phyloP scores from a whole-genome alignment of 805 yeast genomes.

The Zygosaccharomyces lentus region DNA sequence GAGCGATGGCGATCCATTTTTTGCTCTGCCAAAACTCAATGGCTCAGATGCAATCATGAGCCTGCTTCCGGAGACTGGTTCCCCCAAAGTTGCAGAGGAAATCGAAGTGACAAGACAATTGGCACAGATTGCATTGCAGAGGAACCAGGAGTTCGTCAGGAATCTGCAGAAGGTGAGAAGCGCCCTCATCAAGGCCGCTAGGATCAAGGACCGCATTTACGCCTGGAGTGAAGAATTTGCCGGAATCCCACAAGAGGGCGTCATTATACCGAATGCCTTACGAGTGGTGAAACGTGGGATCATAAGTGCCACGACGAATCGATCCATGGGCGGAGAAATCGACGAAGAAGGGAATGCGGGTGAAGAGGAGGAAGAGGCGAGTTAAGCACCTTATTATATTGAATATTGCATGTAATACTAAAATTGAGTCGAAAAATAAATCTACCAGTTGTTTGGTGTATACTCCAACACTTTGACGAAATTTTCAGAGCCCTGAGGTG shows the following conservation, averaged over 20 bases:
- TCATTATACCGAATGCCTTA: conserved; percentile 36
- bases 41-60: conserved; percentile 16
- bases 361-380: conserved; percentile 13
- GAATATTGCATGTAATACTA: not conserved
- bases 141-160: conserved; percentile 81
- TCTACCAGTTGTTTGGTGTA: conserved; percentile 37
- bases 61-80: conserved; percentile 38
- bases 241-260: conserved; percentile 52
- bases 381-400: not conserved
- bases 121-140: conserved; percentile 73
- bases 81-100: conserved; percentile 48
- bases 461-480: conserved; percentile 41
- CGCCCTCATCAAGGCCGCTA: conserved; percentile 73
- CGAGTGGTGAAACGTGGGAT: conserved; percentile 36
- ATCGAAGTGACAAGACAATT: conserved; percentile 70
- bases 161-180: conserved; percentile 68
- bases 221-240: conserved; percentile 86
- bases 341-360: conserved; percentile 31
- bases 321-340: conserved; percentile 21
- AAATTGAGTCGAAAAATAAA: not conserved
- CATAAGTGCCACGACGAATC: conserved; percentile 36
- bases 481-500: conserved; percentile 14
- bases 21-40: conserved; percentile 52
- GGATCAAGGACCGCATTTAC: conserved; percentile 62
- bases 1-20: conserved; percentile 55